Conservation (phyloP, 495 filamentous ascomycete genomes). For the Podospora anserina region DNA sequence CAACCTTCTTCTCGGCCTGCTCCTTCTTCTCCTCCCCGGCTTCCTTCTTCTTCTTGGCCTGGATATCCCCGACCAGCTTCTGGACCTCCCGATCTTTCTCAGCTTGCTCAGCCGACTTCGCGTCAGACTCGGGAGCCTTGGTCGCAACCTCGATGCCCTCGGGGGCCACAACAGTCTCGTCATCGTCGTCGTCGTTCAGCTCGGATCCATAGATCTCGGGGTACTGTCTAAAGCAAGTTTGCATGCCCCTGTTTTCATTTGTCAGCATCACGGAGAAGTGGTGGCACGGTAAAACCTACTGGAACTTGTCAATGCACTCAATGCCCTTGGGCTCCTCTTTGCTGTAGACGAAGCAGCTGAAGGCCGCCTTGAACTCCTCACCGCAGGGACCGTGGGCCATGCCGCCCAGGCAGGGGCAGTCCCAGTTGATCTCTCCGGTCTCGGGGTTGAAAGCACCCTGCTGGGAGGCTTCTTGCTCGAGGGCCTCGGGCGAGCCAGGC, state of each 20-base stretch:
- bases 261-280: slow-evolving; percentile 5
- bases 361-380: slow-evolving; percentile 87
- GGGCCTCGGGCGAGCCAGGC: slow-evolving; percentile 47
- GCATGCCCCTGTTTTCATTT: slow-evolving; percentile 68
- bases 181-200: slow-evolving; percentile 77
- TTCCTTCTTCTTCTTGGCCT: slow-evolving; percentile 14
- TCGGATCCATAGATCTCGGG: slow-evolving; percentile 93
- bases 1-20: slow-evolving; percentile 2
- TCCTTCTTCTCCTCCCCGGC: neutral
- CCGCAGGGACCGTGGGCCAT: slow-evolving; percentile 98
- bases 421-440: slow-evolving; percentile 99
- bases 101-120: slow-evolving; percentile 14
- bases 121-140: neutral
- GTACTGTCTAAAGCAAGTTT: slow-evolving; percentile 89
- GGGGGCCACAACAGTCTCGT: slow-evolving; percentile 21
- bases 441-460: slow-evolving; percentile 96
- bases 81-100: neutral
- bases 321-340: slow-evolving; percentile 96
- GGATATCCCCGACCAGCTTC: neutral
- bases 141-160: slow-evolving; percentile 14
- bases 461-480: slow-evolving; percentile 76
- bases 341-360: slow-evolving; percentile 96
- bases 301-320: slow-evolving; percentile 97
- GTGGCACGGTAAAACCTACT: slow-evolving; percentile 54
- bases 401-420: slow-evolving; percentile 93